phyloP scores from a whole-genome alignment of 768 basidiomycete genomes.

The Nevesoporus exiguus region DNA sequence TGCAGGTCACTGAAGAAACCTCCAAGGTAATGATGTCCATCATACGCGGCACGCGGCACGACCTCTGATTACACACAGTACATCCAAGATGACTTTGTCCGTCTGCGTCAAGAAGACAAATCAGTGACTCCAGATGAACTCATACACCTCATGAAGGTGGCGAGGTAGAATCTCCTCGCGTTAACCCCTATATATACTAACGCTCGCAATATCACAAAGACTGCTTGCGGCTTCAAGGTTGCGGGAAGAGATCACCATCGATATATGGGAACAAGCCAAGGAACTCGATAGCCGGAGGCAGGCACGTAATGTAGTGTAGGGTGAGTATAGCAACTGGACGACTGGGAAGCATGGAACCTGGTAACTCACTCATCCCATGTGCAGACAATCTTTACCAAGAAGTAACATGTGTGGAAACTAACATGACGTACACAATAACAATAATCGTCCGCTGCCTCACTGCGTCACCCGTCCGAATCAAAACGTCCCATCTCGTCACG shows the following conservation, averaged over 20 bases:
- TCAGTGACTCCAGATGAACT: conserved; percentile 56
- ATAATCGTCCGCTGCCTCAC: not conserved
- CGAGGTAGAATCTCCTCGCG: conserved; percentile 47
- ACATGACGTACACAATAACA: conserved; percentile 3
- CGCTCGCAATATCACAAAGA: conserved; percentile 36
- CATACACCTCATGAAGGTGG: conserved; percentile 62
- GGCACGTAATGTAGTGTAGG: conserved; percentile 8
- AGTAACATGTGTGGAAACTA: not conserved
- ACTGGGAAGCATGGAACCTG: not conserved
- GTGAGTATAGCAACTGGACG: conserved; percentile 4
- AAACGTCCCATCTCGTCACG: conserved; percentile 1
- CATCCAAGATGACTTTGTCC: conserved; percentile 74
- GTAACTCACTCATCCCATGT: not conserved
- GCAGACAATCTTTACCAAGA: not conserved
- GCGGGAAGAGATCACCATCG: conserved; percentile 49
- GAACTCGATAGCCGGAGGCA: conserved; percentile 49
- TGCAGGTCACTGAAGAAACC: conserved; percentile 49
- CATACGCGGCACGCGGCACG: not conserved
- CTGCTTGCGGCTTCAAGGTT: conserved; percentile 62
- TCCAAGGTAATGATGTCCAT: conserved; percentile 48
- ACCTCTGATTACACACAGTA: conserved; percentile 39
- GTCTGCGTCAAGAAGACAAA: conserved; percentile 36
- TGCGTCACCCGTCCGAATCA: conserved; percentile 7
- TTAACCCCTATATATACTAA: conserved; percentile 1
- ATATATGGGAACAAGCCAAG: conserved; percentile 64